Percentiles rank a stretch among this genome's conserved stretches.
These are phyloP conservation scores for Leccinum subtestaceum DNA, from an alignment of 768 basidiomycete species.

Conservation along the genomic window DNA sequence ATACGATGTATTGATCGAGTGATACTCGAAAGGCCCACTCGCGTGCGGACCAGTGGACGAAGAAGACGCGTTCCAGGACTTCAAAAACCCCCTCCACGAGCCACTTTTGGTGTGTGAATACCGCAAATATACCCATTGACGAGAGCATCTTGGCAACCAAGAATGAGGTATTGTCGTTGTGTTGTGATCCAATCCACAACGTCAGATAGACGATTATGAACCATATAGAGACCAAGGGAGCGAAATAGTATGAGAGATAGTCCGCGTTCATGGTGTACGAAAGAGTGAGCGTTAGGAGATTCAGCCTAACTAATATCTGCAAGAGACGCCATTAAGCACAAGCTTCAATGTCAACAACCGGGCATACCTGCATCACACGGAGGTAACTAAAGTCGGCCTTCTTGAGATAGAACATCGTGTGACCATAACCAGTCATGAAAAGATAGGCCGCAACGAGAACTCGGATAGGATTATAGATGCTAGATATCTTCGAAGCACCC, in stretches of 20 bases:
- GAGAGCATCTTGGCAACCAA: constrained; percentile 66
- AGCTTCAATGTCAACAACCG: background rate
- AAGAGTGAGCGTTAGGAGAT: constrained; percentile 76
- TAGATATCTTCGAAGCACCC: constrained; percentile 85
- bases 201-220: constrained; percentile 84
- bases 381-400: constrained; percentile 84
- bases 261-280: constrained; percentile 91
- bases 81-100: constrained; percentile 63
- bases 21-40: constrained; percentile 91
- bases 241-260: constrained; percentile 89
- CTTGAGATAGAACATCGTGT: constrained; percentile 83
- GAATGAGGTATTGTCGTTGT: constrained; percentile 69
- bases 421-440: constrained; percentile 93
- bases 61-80: constrained; percentile 60
- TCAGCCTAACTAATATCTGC: constrained; percentile 77
- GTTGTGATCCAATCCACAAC: constrained; percentile 63
- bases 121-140: constrained; percentile 62
- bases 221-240: constrained; percentile 89
- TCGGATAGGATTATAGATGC: constrained; percentile 91
- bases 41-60: constrained; percentile 76
- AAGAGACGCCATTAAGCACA: constrained; percentile 3
- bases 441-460: constrained; percentile 86
- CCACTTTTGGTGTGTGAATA: constrained; percentile 62
- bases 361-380: constrained; percentile 65
- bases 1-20: constrained; percentile 88